phyloP scores from a whole-genome alignment of 2,329 filamentous ascomycete genomes.

The Pestalotiopsis sp. region DNA sequence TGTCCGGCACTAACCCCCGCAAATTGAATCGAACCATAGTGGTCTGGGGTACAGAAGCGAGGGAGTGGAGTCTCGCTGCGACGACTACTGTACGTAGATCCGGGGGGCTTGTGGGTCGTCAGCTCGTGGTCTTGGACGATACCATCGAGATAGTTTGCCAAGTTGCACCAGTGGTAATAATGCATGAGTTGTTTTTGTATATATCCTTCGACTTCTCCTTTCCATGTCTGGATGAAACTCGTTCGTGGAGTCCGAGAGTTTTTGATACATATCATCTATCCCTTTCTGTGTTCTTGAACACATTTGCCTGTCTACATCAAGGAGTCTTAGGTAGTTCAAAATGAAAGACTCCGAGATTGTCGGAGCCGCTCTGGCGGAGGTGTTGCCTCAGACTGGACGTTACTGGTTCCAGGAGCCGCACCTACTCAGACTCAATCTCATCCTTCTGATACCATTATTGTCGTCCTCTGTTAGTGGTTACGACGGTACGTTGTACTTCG shows the following conservation, averaged over 20 bases:
- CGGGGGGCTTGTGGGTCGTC: background rate
- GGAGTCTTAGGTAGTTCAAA: background rate
- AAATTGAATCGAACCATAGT: background rate
- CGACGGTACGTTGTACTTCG: conserved; percentile 31
- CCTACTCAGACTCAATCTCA: conserved; percentile 43
- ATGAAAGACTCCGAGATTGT: conserved; percentile 24
- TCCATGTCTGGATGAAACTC: background rate
- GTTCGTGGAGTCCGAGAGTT: no score
- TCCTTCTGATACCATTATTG: conserved; percentile 43
- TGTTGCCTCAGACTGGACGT: conserved; percentile 39
- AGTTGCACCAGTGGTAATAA: background rate
- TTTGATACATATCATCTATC: no score
- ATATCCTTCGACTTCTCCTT: background rate
- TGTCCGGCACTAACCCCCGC: conserved; percentile 1
- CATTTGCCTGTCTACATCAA: no score
- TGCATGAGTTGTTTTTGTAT: background rate
- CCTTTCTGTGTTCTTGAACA: no score
- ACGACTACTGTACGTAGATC: background rate
- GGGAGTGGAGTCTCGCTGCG: background rate
- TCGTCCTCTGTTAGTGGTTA: conserved; percentile 41
- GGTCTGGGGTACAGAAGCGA: background rate
- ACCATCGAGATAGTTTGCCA: background rate
- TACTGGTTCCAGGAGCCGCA: conserved; percentile 46
- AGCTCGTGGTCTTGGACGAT: background rate
- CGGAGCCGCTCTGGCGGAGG: conserved; percentile 28